A percentile compares a stretch with the other conserved stretches of the same genome.
phyloP scores from a whole-genome alignment of 345 rosid species.

The Citrus trifoliata region DNA sequence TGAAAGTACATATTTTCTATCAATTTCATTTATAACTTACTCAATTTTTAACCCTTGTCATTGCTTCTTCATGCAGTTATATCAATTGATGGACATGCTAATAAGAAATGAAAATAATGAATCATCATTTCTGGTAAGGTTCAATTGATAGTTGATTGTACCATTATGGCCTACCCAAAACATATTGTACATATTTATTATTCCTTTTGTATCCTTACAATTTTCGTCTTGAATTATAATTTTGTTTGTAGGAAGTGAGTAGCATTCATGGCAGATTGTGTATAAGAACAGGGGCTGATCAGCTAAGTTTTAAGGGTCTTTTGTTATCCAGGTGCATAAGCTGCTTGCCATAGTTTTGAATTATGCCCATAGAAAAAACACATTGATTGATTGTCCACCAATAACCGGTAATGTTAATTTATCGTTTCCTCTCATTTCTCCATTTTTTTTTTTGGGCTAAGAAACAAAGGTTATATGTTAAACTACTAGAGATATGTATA shows the following conservation, averaged over 20 bases:
- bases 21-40: neutral
- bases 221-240: conserved; percentile 15
- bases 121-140: conserved; percentile 50
- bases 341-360: conserved; percentile 3
- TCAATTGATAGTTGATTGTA: neutral
- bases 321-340: conserved; percentile 66
- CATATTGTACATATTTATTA: neutral
- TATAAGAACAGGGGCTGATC: conserved; percentile 55
- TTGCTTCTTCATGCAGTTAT: conserved; percentile 50
- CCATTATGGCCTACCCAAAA: neutral
- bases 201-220: conserved; percentile 17
- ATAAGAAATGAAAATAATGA: conserved; percentile 56
- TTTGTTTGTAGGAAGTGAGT: conserved; percentile 50
- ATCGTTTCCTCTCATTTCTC: neutral
- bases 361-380: neutral
- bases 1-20: neutral
- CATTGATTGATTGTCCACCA: neutral
- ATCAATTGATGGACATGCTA: conserved; percentile 65
- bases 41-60: conserved; percentile 1
- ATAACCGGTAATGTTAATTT: neutral
- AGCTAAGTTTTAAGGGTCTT: conserved; percentile 59
- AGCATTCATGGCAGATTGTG: conserved; percentile 84
- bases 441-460: too few species aligned
- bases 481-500: too few species aligned
- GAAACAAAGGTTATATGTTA: too few species aligned